These are phyloP conservation scores for Cercospora nicotianae DNA, from an alignment of 2,329 filamentous ascomycete species.

Conservation along the genomic window DNA sequence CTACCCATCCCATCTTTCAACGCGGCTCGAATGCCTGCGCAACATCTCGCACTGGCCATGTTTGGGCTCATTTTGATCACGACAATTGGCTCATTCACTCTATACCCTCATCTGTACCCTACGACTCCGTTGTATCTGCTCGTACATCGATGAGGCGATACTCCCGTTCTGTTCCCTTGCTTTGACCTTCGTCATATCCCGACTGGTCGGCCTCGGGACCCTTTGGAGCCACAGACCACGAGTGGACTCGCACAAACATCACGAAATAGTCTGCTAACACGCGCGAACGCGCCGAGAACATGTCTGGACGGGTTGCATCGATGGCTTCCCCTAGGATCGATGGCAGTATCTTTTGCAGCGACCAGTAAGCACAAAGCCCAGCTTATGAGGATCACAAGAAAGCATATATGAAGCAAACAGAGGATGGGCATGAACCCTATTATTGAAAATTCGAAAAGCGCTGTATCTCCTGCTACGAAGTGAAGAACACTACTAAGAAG, in stretches of 20 bases:
- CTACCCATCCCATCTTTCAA: neutral
- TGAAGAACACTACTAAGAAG: conserved; percentile 88
- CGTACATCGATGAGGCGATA: neutral
- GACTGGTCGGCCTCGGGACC: neutral
- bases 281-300: neutral
- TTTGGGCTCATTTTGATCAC: conserved; percentile 32
- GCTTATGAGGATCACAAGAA: neutral
- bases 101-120: neutral
- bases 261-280: neutral
- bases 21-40: conserved; percentile 1
- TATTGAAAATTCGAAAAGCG: neutral
- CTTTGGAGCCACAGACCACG: neutral
- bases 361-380: neutral
- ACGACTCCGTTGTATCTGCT: neutral
- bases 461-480: conserved; percentile 23
- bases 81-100: neutral
- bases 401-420: neutral
- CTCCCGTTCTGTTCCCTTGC: conserved; percentile 15
- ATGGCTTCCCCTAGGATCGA: neutral
- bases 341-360: neutral
- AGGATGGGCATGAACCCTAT: no score
- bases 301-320: neutral
- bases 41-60: conserved; percentile 14
- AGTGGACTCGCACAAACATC: neutral
- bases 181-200: conserved; percentile 11